A percentile compares a stretch with the other conserved stretches of the same genome.
Conservation (phyloP, 495 filamentous ascomycete species). For the Xylaria longipes region DNA sequence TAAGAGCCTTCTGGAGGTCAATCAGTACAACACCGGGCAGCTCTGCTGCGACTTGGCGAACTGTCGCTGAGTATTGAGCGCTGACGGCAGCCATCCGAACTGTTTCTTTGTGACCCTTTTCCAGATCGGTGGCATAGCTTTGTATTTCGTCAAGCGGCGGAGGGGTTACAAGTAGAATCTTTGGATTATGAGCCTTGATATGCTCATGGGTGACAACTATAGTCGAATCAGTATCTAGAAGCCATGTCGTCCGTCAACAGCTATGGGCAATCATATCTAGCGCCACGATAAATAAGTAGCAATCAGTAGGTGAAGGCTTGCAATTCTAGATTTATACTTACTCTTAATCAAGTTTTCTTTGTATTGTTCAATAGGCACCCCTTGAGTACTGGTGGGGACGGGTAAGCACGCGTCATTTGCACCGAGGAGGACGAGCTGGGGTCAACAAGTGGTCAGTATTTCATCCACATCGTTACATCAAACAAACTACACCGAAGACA, state of each 20-base stretch:
- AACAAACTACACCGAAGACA: neutral
- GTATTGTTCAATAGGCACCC: conserved; percentile 76
- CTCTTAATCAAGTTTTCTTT: conserved; percentile 66
- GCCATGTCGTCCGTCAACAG: neutral
- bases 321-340: neutral
- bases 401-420: conserved; percentile 83
- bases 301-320: neutral
- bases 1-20: conserved; percentile 77
- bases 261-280: neutral
- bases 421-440: conserved; percentile 79
- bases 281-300: neutral
- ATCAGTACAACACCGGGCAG: conserved; percentile 67
- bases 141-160: conserved; percentile 83
- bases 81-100: conserved; percentile 68
- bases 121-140: conserved; percentile 58
- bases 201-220: conserved; percentile 71
- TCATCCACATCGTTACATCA: neutral
- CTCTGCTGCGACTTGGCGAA: conserved; percentile 67
- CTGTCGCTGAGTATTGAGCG: conserved; percentile 74
- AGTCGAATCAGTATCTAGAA: conserved; percentile 13
- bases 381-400: conserved; percentile 63
- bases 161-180: conserved; percentile 77
- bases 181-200: conserved; percentile 71
- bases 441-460: conserved; percentile 29
- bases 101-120: conserved; percentile 53